phyloP scores from a whole-genome alignment of 2,329 filamentous ascomycete species.

The Orbilia blumenaviensis region DNA sequence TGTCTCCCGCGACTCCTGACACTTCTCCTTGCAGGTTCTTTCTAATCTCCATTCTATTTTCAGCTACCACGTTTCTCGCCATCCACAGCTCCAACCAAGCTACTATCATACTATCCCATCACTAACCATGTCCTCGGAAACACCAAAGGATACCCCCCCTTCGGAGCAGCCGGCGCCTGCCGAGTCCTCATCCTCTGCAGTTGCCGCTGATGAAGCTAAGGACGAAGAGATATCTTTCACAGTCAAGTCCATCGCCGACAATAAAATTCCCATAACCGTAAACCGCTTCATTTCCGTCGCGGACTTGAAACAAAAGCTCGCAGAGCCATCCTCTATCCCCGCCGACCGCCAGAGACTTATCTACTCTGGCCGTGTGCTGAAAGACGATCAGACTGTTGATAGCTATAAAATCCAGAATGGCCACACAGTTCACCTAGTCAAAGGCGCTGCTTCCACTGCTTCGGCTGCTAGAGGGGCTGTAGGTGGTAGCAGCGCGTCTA shows the following conservation, averaged over 20 bases:
- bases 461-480: slow-evolving; percentile 64
- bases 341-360: slow-evolving; percentile 91
- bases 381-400: slow-evolving; percentile 85
- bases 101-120: slow-evolving; percentile 7
- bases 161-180: slow-evolving; percentile 46
- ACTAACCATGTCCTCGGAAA: slow-evolving; percentile 55
- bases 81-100: too few species aligned
- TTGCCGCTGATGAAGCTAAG: slow-evolving; percentile 66
- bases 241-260: slow-evolving; percentile 94
- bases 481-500: slow-evolving; percentile 57
- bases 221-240: slow-evolving; percentile 86
- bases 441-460: slow-evolving; percentile 89
- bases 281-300: slow-evolving; percentile 77
- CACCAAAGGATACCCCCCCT: slow-evolving; percentile 53
- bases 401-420: slow-evolving; percentile 95
- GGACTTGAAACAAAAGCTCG: slow-evolving; percentile 89
- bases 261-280: slow-evolving; percentile 83
- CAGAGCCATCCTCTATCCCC: slow-evolving; percentile 87
- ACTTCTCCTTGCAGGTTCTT: neutral
- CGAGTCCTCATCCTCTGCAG: slow-evolving; percentile 70
- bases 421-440: slow-evolving; percentile 95
- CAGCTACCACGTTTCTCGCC: slow-evolving; percentile 1
- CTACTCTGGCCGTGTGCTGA: slow-evolving; percentile 96
- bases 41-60: neutral
- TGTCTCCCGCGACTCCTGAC: neutral